These are phyloP conservation scores for Mycosarcoma maydis DNA, from an alignment of 1,284 basidiomycete genomes.

Conservation along the genomic window DNA sequence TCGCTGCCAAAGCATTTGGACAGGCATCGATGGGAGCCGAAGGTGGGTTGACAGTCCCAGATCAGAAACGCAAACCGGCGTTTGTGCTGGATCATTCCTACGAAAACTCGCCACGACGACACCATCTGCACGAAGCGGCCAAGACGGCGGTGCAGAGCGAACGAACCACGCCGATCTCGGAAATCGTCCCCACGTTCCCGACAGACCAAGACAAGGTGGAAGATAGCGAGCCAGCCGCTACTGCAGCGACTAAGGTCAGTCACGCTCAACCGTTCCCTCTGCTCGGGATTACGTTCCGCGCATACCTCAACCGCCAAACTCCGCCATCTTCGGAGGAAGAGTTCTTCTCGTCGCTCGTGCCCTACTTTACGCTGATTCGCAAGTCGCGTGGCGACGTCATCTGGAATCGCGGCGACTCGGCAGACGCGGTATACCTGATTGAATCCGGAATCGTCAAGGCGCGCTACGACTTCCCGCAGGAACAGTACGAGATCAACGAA, in stretches of 20 bases:
- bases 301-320: constrained; percentile 29
- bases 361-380: constrained; percentile 77
- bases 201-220: neutral
- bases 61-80: constrained; percentile 55
- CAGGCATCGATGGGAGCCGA: constrained; percentile 67
- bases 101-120: constrained; percentile 78
- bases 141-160: constrained; percentile 50
- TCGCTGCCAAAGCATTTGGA: constrained; percentile 64
- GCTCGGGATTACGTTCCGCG: constrained; percentile 53
- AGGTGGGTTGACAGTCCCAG: constrained; percentile 68
- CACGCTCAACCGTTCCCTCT: constrained; percentile 49
- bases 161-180: constrained; percentile 28
- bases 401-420: constrained; percentile 77
- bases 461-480: constrained; percentile 62
- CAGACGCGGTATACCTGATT: constrained; percentile 71
- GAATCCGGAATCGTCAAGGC: constrained; percentile 64
- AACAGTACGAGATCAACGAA: constrained; percentile 65
- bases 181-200: constrained; percentile 6
- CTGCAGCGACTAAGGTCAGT: neutral
- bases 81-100: constrained; percentile 72
- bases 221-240: no score
- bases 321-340: constrained; percentile 9
- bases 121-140: constrained; percentile 81
- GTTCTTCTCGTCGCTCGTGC: constrained; percentile 71
- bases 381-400: constrained; percentile 75